Evolutionary conservation across 768 basidiomycete species (phyloP), one percentile per base, ranked within the genome.

Genomic region (Xerocomellus intermedius): DNA sequence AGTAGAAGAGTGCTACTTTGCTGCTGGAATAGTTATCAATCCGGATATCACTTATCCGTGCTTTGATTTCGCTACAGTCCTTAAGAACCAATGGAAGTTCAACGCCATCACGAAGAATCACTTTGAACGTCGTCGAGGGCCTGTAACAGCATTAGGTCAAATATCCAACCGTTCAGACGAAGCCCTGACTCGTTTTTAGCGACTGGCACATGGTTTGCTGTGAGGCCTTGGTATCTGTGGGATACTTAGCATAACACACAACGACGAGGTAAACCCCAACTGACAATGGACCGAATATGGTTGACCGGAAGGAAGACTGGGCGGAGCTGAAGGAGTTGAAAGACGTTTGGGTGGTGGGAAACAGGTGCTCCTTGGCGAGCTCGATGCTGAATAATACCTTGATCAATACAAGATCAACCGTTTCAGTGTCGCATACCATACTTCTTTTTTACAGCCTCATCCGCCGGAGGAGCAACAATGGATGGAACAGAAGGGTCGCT

Each of bases 261-360:
- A 41, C 28, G 32, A 46, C 5, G 37, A 44, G 21, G 26, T 39
- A 48, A 38, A 61, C 46, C 37, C 42, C 47, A 54, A 74, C 84
- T 61, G 51, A 86, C 86, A 86, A 65, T 49, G 83, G 82, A 21
- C 84, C 85, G 60, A 87, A 87, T 26, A 87, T 87, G 1, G 85
- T 86, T n/a, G 80, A 74, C 36, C 72, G 71, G 54, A 73, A 79
- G 71, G 80, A 83, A 8, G 65, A 62, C 4, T 71, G 53, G 16
- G 50, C 10, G 1, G 61, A 24, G n/a, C 39, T 52, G 54, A 69
- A 64, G 50, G 65, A 47, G 51, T 48, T 47, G 51, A 60, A 48
- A 57, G 63, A 45, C 32, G 63, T 56, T 32, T 64, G 60, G 8
- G 63, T 60, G 10, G 73, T 66, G n/a, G 80, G 81, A 61, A 82